Evolutionary conservation across 306 rosid species (phyloP).

Genomic region (Lablab purpureus): DNA sequence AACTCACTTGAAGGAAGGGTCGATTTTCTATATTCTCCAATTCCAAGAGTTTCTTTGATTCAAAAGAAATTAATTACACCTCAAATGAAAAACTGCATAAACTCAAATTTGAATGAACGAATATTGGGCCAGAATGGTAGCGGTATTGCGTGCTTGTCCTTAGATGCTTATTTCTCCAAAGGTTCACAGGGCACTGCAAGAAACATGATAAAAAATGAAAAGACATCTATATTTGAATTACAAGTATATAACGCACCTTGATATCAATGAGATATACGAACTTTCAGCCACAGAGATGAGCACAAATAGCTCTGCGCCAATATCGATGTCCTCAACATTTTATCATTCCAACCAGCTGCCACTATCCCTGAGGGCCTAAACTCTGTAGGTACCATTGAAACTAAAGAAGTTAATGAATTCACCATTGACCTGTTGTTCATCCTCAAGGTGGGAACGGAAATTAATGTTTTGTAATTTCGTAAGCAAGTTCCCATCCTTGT

Average conservation of each 20-base stretch:
- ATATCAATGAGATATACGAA: not conserved
- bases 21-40: not conserved
- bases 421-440: not conserved
- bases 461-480: not conserved
- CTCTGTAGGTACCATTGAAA: not conserved
- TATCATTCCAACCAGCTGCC: not conserved
- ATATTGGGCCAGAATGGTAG: not conserved
- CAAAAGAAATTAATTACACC: not conserved
- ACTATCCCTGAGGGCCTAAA: not conserved
- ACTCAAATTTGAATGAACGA: not conserved
- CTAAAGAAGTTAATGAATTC: not conserved
- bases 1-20: not conserved
- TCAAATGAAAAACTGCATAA: not conserved
- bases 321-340: not conserved
- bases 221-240: slow-evolving; percentile 5
- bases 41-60: not conserved
- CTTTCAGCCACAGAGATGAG: slow-evolving; percentile 3
- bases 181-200: not conserved
- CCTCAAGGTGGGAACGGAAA: not conserved
- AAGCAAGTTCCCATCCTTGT: not conserved
- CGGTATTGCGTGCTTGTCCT: not conserved
- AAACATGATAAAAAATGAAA: not conserved
- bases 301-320: not conserved
- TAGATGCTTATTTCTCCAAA: not conserved
- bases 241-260: not conserved